phyloP scores from a whole-genome alignment of 805 yeast species.

The Candida anglica region DNA sequence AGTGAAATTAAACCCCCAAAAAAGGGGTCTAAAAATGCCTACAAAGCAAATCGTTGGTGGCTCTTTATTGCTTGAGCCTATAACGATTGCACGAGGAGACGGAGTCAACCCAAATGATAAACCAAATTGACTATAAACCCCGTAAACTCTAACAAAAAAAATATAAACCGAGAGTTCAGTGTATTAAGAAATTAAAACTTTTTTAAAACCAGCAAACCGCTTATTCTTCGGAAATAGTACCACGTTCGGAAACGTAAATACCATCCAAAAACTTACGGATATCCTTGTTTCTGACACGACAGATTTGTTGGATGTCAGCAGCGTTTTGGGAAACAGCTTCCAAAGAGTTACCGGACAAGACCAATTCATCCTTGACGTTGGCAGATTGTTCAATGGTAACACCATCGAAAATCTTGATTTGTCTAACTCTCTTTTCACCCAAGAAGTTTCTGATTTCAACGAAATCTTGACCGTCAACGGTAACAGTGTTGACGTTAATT shows the following conservation, averaged over 20 bases:
- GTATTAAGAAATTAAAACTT: too few species aligned
- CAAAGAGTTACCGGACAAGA: conserved; percentile 90
- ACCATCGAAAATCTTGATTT: conserved; percentile 82
- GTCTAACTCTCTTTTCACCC: conserved; percentile 98
- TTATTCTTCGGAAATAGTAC: conserved; percentile 74
- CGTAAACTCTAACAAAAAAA: too few species aligned
- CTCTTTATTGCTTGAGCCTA: conserved; percentile 41
- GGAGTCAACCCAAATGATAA: conserved; percentile 14
- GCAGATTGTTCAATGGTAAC: conserved; percentile 79
- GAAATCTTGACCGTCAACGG: conserved; percentile 65
- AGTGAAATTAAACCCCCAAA: too few species aligned
- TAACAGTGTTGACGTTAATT: conserved; percentile 91
- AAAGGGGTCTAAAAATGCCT: too few species aligned
- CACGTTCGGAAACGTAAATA: conserved; percentile 97
- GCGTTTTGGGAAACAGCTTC: conserved; percentile 98
- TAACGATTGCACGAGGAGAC: conserved; percentile 27
- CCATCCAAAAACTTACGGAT: conserved; percentile 99
- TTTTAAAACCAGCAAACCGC: conserved; percentile 8
- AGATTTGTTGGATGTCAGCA: conserved; percentile 96
- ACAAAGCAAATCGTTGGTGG: conserved; percentile 41
- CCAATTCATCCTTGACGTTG: conserved; percentile 89
- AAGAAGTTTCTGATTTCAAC: conserved; percentile 99
- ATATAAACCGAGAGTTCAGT: too few species aligned
- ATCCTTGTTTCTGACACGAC: conserved; percentile 99
- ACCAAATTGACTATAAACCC: conserved; percentile 10